Percentiles rank a stretch among this genome's conserved stretches.
Conservation (phyloP, 768 basidiomycete species). For the Nidularia pulvinata region DNA sequence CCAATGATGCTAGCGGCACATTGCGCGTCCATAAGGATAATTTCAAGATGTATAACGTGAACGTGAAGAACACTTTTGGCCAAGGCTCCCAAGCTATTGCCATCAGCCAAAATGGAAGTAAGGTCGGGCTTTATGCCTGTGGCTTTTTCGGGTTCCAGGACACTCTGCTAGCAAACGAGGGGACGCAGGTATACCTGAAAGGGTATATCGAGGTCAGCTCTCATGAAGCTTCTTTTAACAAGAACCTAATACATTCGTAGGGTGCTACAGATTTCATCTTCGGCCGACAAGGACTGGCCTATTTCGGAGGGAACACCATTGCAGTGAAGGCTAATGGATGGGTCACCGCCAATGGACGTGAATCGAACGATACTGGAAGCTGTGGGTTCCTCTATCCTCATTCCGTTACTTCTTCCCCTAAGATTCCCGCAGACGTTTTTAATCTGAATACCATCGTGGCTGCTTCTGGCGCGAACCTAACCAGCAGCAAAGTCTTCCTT, state of each 20-base stretch:
- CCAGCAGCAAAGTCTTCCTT: not conserved
- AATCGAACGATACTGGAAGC: constrained; percentile 40
- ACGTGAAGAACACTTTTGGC: constrained; percentile 47
- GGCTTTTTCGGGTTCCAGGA: constrained; percentile 48
- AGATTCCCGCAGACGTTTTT: not conserved
- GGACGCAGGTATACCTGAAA: constrained; percentile 46
- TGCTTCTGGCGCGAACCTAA: not conserved
- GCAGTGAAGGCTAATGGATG: constrained; percentile 40
- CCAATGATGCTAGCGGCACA: constrained; percentile 47
- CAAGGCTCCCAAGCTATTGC: constrained; percentile 46
- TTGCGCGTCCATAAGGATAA: constrained; percentile 46
- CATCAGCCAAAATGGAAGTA: constrained; percentile 45
- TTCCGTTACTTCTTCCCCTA: not conserved
- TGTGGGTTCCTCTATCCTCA: constrained; percentile 25
- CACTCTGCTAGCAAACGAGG: constrained; percentile 41
- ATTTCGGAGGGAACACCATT: constrained; percentile 49
- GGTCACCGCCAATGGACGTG: constrained; percentile 49
- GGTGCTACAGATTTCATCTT: constrained; percentile 54
- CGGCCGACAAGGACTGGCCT: constrained; percentile 39
- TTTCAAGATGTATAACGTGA: constrained; percentile 49
- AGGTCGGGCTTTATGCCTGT: constrained; percentile 42
- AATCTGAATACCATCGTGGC: not conserved
- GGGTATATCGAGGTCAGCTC: constrained; percentile 43
- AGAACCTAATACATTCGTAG: constrained; percentile 12
- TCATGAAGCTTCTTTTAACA: not conserved